Evolutionary conservation across 306 rosid genomes (phyloP), one percentile per base, ranked within the genome.

Genomic region (Biancaea sappan): DNA sequence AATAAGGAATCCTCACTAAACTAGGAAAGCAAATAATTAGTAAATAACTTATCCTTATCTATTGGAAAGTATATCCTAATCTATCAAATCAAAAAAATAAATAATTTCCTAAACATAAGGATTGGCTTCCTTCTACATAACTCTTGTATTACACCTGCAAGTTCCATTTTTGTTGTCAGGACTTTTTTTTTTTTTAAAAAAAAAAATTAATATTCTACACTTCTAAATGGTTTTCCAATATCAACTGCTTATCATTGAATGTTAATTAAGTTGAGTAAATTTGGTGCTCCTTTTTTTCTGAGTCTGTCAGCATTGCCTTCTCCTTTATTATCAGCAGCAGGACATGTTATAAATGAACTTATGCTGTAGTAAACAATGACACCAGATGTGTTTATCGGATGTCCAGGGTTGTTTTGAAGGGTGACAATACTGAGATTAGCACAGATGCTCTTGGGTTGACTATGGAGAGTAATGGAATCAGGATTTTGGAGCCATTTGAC

Each of bases 401-500:
- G 75, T 35, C 18, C 82, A 94, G 98, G 89, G 74, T 94, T 84
- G 89, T 89, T 77, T 70, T 88, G 83, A 94, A 84, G 88, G 98
- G 93, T 31, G 87, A 83, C 75, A 86, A 86, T 26, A 81, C 83
- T 64, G 97, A 94, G 88, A 81, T 94, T 87, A 90, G 82, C 65
- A 95, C 95, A 65, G 88, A 92, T 74, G 80, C 82, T 35, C 93
- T 91, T 79, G 96, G 97, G 66, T 83, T 94, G 83, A 88, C 96
- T 6, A 92, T 94, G 97, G 97, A 94, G 87, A 94, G 97, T 82
- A 90, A 82, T 64, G 98, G 97, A 66, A 85, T 90, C 87, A 83
- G 88, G 80, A 92, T 94, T 86, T 74, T 94, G 93, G 98, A 94
- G 84, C 98, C 98, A 31, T 94, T 94, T 77, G 96, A 94, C 80